Evolutionary conservation across 768 basidiomycete genomes (phyloP), one percentile per base, ranked within the genome.

Genomic region (Hortiboletus campestris): DNA sequence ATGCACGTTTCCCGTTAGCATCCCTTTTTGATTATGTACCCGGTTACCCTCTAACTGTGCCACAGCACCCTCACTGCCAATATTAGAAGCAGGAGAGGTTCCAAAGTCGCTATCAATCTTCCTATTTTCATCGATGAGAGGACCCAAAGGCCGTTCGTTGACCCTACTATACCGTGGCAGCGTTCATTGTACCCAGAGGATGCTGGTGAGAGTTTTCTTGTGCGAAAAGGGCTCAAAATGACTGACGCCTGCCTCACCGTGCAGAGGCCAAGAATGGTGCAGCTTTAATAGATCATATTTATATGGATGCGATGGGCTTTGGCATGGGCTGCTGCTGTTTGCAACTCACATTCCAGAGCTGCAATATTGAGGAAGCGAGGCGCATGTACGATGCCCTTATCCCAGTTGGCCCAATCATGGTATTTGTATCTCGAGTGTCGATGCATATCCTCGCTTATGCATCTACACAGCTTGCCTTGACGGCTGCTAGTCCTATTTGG

Each of bases 271-370:
- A 86, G 73, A 80, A 85, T 58, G 94, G 95, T 2, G 93, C 94
- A 6, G 94, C 95, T 16, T 79, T 92, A 35, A 76, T 79, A 32
- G 86, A 96, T 69, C 95, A 98, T 71, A 91, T 99, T 59, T 98
- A 98, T 70, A 82, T 98, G 78, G 97, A 99, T 71, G 95, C 97
- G 10, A 98, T 98, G 97, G 96, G 95, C 29, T 99, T 99, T 71
- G 97, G 97, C 45, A 99, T 98, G 97, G 97, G 97, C 7, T 98
- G 96, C 63, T 96, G 93, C 66, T 98, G 97, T 72, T 78, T 99
- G 49, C 97, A 99, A 66, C 80, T 98, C 57, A 99, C 97, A 14
- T 98, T 98, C 76, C 97, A 99, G 72, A 89, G 94, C 3, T 97
- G 93, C 73, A 94, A 93, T 74, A 85, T 99, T 28, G 80, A 83